Evolutionary conservation across 176 grass and related monocot species (phyloP).

Genomic region (Rhynchospora tenuis): DNA sequence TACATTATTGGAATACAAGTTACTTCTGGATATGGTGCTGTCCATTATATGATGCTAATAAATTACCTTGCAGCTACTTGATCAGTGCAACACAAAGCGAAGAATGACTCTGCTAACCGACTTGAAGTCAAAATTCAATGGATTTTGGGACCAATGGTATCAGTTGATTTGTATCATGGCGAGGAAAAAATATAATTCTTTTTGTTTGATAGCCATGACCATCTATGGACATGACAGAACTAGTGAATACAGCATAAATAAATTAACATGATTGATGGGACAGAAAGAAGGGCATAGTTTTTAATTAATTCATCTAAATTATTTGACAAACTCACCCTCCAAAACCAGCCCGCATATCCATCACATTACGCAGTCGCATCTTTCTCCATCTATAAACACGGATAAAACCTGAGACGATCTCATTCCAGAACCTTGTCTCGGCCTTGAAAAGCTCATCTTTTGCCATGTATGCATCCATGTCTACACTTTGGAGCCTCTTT

Average conservation of each 20-base stretch:
- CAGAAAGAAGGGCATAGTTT: neutral
- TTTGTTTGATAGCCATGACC: neutral
- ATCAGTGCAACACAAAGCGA: neutral
- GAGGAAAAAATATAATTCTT: too few relatives aligned
- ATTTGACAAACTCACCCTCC: slow-evolving; percentile 55
- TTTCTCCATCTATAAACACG: slow-evolving; percentile 77
- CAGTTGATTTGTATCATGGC: neutral
- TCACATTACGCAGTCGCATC: slow-evolving; percentile 67
- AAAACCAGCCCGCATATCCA: slow-evolving; percentile 96
- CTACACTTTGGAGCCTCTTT: slow-evolving; percentile 72
- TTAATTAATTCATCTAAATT: slow-evolving; percentile 1
- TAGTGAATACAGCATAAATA: neutral
- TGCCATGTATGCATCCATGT: slow-evolving; percentile 73
- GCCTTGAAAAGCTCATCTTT: slow-evolving; percentile 92
- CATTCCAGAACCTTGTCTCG: slow-evolving; percentile 74
- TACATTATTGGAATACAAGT: neutral
- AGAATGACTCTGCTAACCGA: neutral
- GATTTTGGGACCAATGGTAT: neutral
- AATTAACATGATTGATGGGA: neutral
- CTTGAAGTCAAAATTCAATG: neutral
- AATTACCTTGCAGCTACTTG: neutral
- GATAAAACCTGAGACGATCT: slow-evolving; percentile 52
- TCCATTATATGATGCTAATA: neutral
- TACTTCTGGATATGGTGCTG: neutral
- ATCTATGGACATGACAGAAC: neutral